phyloP scores from a whole-genome alignment of 306 rosid genomes.

The Rosa lucieae region DNA sequence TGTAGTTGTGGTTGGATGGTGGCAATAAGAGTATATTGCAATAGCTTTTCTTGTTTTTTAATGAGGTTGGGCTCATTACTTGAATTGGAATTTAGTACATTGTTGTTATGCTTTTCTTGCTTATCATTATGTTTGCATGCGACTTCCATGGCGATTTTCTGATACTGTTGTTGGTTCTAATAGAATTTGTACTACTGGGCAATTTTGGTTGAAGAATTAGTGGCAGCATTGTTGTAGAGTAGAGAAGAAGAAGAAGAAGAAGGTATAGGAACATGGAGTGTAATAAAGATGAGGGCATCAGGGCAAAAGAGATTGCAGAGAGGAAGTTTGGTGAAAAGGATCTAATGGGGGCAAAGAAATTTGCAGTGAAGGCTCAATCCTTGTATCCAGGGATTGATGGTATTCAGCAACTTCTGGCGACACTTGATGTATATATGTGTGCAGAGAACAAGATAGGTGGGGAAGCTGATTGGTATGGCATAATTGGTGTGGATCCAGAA shows the following conservation, averaged over 20 bases:
- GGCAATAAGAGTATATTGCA: not conserved
- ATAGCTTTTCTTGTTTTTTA: not conserved
- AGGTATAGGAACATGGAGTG: slow-evolving; percentile 66
- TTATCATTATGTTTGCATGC: not conserved
- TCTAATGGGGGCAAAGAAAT: slow-evolving; percentile 63
- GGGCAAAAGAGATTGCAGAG: slow-evolving; percentile 89
- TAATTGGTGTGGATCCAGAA: slow-evolving; percentile 62
- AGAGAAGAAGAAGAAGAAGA: not conserved
- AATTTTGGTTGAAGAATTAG: not conserved
- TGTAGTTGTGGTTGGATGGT: not conserved
- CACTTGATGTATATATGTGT: slow-evolving; percentile 71
- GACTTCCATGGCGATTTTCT: not conserved
- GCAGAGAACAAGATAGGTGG: slow-evolving; percentile 68
- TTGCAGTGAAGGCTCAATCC: slow-evolving; percentile 79
- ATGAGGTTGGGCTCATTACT: not conserved
- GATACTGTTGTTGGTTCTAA: not conserved
- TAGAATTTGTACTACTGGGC: not conserved
- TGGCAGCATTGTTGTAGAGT: slow-evolving; percentile 20
- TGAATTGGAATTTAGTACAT: not conserved
- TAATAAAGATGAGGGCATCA: slow-evolving; percentile 81
- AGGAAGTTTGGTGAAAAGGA: slow-evolving; percentile 73
- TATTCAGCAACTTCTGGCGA: slow-evolving; percentile 71
- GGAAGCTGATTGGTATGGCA: slow-evolving; percentile 84
- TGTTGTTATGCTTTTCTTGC: not conserved
- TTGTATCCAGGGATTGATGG: slow-evolving; percentile 82